Base-by-base conservation (phyloP, 352 stramenopile species). In the Phytopythium aichiense region DNA sequence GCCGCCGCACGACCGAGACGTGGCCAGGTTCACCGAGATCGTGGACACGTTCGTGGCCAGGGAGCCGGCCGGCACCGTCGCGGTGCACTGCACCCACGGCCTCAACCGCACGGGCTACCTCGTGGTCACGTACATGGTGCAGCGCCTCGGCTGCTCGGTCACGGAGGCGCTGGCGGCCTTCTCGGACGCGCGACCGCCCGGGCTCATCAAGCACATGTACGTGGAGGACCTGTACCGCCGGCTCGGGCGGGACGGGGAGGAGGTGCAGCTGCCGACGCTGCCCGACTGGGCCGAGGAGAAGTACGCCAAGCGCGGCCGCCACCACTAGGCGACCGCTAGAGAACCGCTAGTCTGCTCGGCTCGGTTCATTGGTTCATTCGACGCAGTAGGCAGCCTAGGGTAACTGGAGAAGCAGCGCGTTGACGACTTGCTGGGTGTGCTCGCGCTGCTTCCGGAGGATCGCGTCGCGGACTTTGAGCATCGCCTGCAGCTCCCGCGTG, bases 181-280 rank as follows among this genome's bases (percentile, higher is more conserved):
- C 57, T 68, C 64, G 7, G 59, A 66, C 35, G 79, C 85, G 42
- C 72, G 85, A 38, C 81, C 81, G 31, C 85, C 85, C 7, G 85
- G 85, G 54, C 60, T 94, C 15, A 91, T 94, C 68, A 92, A 92
- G 65, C 79, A 90, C 66, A 86, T 89, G 76, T 94, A 92, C 66
- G 72, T 94, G 16, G 69, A 91, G 61, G 81, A 88, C 20, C 73
- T 94, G 43, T 90, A 87, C 60, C 73, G 68, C 37, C 59, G 61
- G 22, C 72, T 88, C 30, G 83, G 76, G 0, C 64, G 60, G 4
- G 54, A 59, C n/a, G 59, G 60, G 2, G 80, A 83, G 43, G 49
- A 63, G n/a, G 63, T 89, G 16, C 58, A 71, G 53, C 56, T 92
- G 30, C 85, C 85, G 11, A 64, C 72, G 52, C 62, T 94, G 8